Base-by-base conservation (phyloP, 768 basidiomycete species). In the Mycena olivaceomarginata region DNA sequence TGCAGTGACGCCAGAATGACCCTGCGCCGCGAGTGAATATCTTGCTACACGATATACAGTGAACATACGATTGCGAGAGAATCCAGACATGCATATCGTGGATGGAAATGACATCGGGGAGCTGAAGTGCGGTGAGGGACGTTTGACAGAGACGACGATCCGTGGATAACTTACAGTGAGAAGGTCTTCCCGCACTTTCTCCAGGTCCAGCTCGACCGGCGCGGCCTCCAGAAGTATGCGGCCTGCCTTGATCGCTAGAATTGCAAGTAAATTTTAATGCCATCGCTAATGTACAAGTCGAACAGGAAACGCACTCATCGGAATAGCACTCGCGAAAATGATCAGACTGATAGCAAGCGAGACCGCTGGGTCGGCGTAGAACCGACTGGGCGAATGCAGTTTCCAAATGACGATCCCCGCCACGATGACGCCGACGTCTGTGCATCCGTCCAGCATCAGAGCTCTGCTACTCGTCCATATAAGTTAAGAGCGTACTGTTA, bases 21-120 rank as follows among this genome's bases (percentile, higher is more conserved):
- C 31, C 89, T 90, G 71, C 51, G 74, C 48, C 51, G 51, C 39
- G 45, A 59, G 46, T 74, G 60, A 74, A 46, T n/a, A 37, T 20
- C 51, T 16, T n/a, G 51, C 51, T 7, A 53, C 51, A 53, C 11
- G 31, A n/a, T n/a, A 53, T 53, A 53, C 5, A n/a, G 51, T 18
- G n/a, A n/a, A 82, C 88, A 75, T 80, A 91, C 91, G 87, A 87
- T 81, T 92, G 89, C 10, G 90, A 91, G 15, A 92, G 84, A 75
- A 91, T 90, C 91, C 90, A 91, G 25, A 91, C 88, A 80, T 91
- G 90, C 48, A 91, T 81, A 79, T 91, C 90, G 79, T 90, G 90
- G 10, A 91, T 83, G 5, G 89, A 88, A 13, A 87, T 80, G 0
- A 91, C 90, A 69, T 87, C 84, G 5, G 89, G 88, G 64, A 89